Conservation (phyloP, 2,329 filamentous ascomycete genomes). For the Grosmannia serpens region DNA sequence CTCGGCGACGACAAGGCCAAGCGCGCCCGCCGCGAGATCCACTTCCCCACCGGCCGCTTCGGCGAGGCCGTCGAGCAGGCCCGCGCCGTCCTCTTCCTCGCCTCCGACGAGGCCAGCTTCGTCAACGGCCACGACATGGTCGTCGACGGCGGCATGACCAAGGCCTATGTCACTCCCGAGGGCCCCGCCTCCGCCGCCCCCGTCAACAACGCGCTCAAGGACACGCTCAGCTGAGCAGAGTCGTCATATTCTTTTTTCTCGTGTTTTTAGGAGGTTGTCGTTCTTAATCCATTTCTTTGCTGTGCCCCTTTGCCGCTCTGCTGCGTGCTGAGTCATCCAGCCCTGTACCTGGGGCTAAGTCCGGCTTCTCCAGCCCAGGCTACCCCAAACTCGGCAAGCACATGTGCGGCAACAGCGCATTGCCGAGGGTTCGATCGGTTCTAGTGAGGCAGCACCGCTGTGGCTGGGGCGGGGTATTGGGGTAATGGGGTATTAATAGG, state of each 20-base stretch:
- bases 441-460: background rate
- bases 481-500: background rate
- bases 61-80: slow-evolving; percentile 92
- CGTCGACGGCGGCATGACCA: slow-evolving; percentile 92
- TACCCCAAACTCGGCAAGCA: background rate
- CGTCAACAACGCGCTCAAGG: slow-evolving; percentile 46
- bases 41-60: slow-evolving; percentile 81
- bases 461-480: background rate
- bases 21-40: slow-evolving; percentile 70
- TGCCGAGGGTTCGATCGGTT: background rate
- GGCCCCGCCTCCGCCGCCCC: slow-evolving; percentile 43
- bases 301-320: background rate
- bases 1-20: slow-evolving; percentile 77
- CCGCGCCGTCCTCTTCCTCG: slow-evolving; percentile 76
- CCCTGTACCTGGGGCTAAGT: background rate
- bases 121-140: slow-evolving; percentile 89
- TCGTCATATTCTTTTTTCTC: background rate
- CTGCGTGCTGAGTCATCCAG: background rate
- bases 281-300: background rate
- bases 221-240: background rate
- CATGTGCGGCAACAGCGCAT: background rate
- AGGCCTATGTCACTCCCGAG: slow-evolving; percentile 68
- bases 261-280: background rate
- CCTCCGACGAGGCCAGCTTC: slow-evolving; percentile 79
- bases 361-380: background rate